Conservation (phyloP, 495 filamentous ascomycete species). For the Annulohypoxylon moriforme region DNA sequence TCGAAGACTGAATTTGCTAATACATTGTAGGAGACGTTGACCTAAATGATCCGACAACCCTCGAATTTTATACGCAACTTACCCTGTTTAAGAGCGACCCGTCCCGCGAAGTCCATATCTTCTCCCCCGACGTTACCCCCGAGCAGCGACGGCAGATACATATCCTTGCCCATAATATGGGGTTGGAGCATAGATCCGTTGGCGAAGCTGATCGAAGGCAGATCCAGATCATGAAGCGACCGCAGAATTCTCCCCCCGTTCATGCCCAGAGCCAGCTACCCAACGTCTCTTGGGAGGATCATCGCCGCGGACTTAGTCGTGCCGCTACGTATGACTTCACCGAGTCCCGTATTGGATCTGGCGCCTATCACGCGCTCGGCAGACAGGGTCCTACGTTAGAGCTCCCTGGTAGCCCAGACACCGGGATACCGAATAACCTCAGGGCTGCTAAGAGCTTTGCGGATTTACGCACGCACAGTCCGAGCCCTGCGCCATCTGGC, state of each 20-base stretch:
- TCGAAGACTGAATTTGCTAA: slow-evolving; percentile 40
- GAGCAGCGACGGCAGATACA: slow-evolving; percentile 89
- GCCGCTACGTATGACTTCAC: slow-evolving; percentile 99
- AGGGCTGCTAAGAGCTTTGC: slow-evolving; percentile 96
- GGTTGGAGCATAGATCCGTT: slow-evolving; percentile 86
- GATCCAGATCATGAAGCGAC: slow-evolving; percentile 82
- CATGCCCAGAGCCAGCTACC: slow-evolving; percentile 69
- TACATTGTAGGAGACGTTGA: slow-evolving; percentile 72
- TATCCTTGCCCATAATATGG: slow-evolving; percentile 95
- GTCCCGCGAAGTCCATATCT: slow-evolving; percentile 80
- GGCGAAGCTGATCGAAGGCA: slow-evolving; percentile 87
- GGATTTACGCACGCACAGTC: slow-evolving; percentile 93
- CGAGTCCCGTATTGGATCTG: slow-evolving; percentile 79
- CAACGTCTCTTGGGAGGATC: slow-evolving; percentile 76
- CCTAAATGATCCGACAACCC: slow-evolving; percentile 88
- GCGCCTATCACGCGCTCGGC: slow-evolving; percentile 75
- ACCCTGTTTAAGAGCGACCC: slow-evolving; percentile 86
- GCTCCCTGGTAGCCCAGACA: slow-evolving; percentile 82
- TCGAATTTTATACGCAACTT: slow-evolving; percentile 88
- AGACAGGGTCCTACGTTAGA: slow-evolving; percentile 83
- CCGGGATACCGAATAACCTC: slow-evolving; percentile 72
- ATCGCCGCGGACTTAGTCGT: slow-evolving; percentile 84
- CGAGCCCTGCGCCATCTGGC: slow-evolving; percentile 89
- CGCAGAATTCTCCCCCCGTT: slow-evolving; percentile 71
- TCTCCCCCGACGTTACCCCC: slow-evolving; percentile 82